phyloP scores from a whole-genome alignment of 805 yeast genomes.

The Zygoascus biomembranicola region DNA sequence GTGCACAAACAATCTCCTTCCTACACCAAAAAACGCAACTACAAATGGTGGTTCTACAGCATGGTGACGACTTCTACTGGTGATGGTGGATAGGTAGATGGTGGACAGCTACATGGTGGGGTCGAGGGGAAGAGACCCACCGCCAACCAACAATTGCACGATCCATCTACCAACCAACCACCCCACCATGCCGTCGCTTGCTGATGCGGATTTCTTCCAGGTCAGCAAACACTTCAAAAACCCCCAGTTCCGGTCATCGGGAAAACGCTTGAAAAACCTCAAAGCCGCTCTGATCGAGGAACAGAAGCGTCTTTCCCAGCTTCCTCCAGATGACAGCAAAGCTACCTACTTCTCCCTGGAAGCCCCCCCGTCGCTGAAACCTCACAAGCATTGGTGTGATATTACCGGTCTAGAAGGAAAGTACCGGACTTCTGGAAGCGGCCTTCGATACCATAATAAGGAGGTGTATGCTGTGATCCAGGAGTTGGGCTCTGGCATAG shows the following conservation, averaged over 20 bases:
- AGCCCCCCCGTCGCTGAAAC: constrained; percentile 83
- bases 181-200: constrained; percentile 1
- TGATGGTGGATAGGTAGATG: no score
- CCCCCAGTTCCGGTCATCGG: constrained; percentile 42
- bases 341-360: constrained; percentile 64
- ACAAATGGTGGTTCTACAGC: no score
- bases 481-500: constrained; percentile 81
- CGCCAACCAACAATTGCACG: no score
- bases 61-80: no score
- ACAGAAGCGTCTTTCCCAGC: constrained; percentile 48
- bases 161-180: not conserved
- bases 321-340: constrained; percentile 25
- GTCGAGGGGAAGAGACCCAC: no score
- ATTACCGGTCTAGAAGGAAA: constrained; percentile 79
- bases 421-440: constrained; percentile 63
- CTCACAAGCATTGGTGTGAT: constrained; percentile 82
- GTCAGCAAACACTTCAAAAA: constrained; percentile 43
- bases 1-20: no score
- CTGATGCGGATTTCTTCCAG: constrained; percentile 22
- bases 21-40: no score
- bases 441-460: constrained; percentile 68
- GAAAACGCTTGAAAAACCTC: constrained; percentile 61
- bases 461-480: constrained; percentile 73
- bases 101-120: no score
- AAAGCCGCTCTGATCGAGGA: constrained; percentile 75